Conservation (phyloP, 495 filamentous ascomycete genomes). For the Tuber microsphaerosporum region DNA sequence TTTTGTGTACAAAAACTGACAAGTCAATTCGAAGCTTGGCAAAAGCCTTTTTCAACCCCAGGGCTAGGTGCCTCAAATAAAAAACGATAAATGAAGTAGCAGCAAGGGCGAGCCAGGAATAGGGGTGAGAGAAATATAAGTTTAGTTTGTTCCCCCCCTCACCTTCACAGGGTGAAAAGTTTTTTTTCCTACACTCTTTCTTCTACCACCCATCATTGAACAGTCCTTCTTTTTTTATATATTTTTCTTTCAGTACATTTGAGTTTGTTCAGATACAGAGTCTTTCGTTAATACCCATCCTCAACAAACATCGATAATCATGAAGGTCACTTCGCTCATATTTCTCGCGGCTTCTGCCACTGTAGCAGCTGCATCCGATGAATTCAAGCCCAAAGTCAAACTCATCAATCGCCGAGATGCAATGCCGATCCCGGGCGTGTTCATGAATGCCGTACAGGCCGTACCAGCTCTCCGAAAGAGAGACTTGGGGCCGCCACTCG, state of each 20-base stretch:
- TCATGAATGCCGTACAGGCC: neutral
- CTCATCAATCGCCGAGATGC: neutral
- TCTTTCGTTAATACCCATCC: neutral
- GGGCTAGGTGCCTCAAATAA: no score
- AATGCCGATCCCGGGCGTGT: neutral
- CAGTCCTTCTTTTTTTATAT: neutral
- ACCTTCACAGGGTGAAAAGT: neutral
- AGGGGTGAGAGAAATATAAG: neutral
- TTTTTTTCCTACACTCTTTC: neutral
- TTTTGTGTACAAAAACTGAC: no score
- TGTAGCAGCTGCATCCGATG: neutral
- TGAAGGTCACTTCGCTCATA: neutral
- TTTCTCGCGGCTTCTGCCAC: neutral
- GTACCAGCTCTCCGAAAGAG: neutral
- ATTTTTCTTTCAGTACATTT: neutral
- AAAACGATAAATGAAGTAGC: neutral
- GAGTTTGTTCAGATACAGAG: neutral
- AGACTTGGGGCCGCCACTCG: no score
- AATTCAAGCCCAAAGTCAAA: neutral
- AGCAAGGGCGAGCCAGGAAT: neutral
- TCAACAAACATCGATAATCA: neutral
- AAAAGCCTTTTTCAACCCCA: no score
- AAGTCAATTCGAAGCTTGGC: no score
- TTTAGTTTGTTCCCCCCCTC: neutral
- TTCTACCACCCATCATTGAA: neutral